These are phyloP conservation scores for Fusarium oxysporum DNA, from an alignment of 2,329 filamentous ascomycete genomes.

Conservation along the genomic window DNA sequence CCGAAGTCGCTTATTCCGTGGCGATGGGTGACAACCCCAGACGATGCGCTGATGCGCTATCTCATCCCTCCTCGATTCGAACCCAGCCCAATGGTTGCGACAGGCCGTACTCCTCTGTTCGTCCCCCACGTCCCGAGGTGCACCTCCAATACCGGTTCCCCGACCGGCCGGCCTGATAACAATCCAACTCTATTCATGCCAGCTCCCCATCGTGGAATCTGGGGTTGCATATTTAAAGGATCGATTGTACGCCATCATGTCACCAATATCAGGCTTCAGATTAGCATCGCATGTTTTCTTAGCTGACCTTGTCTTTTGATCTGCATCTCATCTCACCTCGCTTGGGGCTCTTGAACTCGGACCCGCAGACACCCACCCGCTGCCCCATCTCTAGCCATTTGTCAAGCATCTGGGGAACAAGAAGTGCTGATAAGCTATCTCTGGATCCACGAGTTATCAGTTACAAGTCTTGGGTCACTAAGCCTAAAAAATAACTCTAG, in stretches of 20 bases:
- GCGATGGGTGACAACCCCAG: conserved; percentile 7
- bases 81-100: conserved; percentile 17
- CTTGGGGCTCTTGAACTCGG: conserved; percentile 18
- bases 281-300: conserved; percentile 21
- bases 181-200: neutral
- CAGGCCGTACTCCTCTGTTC: conserved; percentile 14
- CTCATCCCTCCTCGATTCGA: conserved; percentile 19
- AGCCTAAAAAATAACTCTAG: conserved; percentile 30
- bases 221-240: conserved; percentile 24
- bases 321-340: conserved; percentile 14
- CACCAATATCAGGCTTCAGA: neutral
- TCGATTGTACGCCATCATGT: neutral
- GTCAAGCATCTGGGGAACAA: conserved; percentile 24
- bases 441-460: conserved; percentile 35
- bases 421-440: conserved; percentile 46
- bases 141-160: conserved; percentile 13
- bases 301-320: conserved; percentile 23
- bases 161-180: conserved; percentile 32
- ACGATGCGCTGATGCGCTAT: conserved; percentile 32
- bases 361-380: conserved; percentile 39
- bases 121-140: conserved; percentile 37
- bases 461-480: conserved; percentile 31
- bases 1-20: conserved; percentile 10
- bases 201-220: conserved; percentile 11
- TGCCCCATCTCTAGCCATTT: conserved; percentile 29